Percentiles rank a stretch among this genome's conserved stretches.
Evolutionary conservation across 164 flowering plant species (phyloP).

Genomic region (Protea cynaroides): DNA sequence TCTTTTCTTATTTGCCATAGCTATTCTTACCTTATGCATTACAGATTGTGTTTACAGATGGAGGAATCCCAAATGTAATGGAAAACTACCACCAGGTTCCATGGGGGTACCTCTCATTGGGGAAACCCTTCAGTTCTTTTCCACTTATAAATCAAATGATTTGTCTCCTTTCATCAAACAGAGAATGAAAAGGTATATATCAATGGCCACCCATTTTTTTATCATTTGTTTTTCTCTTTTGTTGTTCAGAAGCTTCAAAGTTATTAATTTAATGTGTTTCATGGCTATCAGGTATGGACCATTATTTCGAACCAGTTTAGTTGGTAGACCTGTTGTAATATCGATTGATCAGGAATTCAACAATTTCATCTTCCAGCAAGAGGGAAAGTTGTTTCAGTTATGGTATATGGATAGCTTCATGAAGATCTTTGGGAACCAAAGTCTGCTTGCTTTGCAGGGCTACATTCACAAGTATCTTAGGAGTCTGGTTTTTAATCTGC

Average conservation of each 20-base stretch:
- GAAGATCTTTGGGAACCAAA: conserved; percentile 25
- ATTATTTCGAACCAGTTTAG: conserved; percentile 29
- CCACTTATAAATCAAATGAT: conserved; percentile 22
- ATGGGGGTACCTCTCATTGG: conserved; percentile 38
- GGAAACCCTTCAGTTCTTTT: conserved; percentile 34
- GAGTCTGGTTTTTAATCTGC: conserved; percentile 29
- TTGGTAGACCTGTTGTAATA: conserved; percentile 30
- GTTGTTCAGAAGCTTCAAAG: not conserved
- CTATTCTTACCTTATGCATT: conserved; percentile 20
- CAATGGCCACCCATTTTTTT: not conserved
- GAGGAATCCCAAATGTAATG: conserved; percentile 31
- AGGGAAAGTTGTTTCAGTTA: conserved; percentile 31
- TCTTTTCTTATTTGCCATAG: conserved; percentile 14
- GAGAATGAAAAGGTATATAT: conserved; percentile 27
- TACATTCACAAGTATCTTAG: conserved; percentile 39
- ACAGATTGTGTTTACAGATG: conserved; percentile 29
- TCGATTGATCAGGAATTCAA: conserved; percentile 38
- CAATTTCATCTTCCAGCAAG: conserved; percentile 34
- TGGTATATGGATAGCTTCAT: conserved; percentile 38
- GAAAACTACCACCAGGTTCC: conserved; percentile 36
- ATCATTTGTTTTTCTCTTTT: too few species aligned
- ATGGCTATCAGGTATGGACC: conserved; percentile 24
- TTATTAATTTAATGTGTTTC: too few species aligned
- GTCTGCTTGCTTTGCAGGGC: conserved; percentile 30
- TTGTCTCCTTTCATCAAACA: conserved; percentile 30